Evolutionary conservation across 2,329 filamentous ascomycete genomes (phyloP), one percentile per base, ranked within the genome.

Genomic region (Epichloe uncinata): DNA sequence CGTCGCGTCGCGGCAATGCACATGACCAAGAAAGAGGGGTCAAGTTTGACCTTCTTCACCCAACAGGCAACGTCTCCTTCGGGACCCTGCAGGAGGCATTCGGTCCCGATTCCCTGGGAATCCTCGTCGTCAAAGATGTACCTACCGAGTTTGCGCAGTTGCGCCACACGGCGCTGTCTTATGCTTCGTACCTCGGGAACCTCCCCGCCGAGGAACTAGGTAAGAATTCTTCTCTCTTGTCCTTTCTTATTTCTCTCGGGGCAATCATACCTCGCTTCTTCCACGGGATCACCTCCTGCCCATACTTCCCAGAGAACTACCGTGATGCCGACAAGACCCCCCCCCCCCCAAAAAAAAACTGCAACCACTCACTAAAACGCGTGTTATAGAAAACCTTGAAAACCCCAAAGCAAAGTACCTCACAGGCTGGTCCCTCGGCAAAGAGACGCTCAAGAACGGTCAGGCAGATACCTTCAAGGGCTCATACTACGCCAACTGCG

Each of bases 71-170:
- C 51, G 73, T 91, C 43, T 74, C 84, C 0, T 84, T 87, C 48
- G 75, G 79, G 50, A 77, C 78, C 0, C 74, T 93, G 11, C 78
- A 86, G 58, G 68, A 84, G 57, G 93, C 93, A 0, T 97, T 98
- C 63, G 93, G 93, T 0, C 88, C 90, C 1, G 81, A 86, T 26
- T 95, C 89, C 2, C 73, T 97, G 12, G 93, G 93, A 0, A 95
- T 98, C 48, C 83, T 98, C 50, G 72, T 97, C n/a, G 90, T 98
- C 45, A 88, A 85, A 63, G 87, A 89, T 62, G 78, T 97, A 0
- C 87, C 89, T 0, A 54, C 74, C 5, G 73, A 79, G 48, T 98
- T 95, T 59, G 67, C 76, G 13, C 68, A 75, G n/a, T 70, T 96
- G 42, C 79, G 93, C 53, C 78, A 78, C 52, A 77, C 78, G 52